phyloP scores from a whole-genome alignment of 768 basidiomycete genomes.

The Dictyophora rubrovolvata region DNA sequence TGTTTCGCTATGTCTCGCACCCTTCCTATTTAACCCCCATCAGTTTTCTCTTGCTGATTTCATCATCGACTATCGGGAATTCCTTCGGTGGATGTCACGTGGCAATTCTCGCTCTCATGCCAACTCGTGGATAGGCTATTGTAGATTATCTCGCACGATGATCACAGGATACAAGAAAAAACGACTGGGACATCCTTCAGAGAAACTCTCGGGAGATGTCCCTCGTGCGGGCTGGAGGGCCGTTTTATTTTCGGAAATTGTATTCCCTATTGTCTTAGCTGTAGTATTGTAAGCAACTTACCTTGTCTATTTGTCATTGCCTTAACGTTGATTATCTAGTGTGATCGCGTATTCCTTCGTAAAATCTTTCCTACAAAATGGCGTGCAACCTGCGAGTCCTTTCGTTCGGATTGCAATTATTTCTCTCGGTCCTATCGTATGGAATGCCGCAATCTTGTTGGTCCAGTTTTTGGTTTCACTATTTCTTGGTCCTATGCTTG shows the following conservation, averaged over 20 bases:
- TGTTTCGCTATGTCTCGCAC: conserved; percentile 82
- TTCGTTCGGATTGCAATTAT: conserved; percentile 91
- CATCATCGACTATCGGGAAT: conserved; percentile 93
- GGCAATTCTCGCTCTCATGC: conserved; percentile 96
- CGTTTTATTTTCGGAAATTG: conserved; percentile 76
- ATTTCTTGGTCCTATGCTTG: conserved; percentile 87
- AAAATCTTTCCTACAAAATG: conserved; percentile 70
- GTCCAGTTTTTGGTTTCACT: conserved; percentile 84
- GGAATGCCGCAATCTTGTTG: conserved; percentile 83
- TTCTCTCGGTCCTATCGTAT: conserved; percentile 89
- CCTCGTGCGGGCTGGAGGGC: conserved; percentile 91
- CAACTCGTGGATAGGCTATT: conserved; percentile 99
- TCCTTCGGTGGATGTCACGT: conserved; percentile 97
- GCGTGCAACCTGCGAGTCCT: conserved; percentile 63
- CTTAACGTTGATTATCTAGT: conserved; percentile 26
- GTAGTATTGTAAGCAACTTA: conserved; percentile 60
- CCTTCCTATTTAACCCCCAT: conserved; percentile 99
- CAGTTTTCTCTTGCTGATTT: conserved; percentile 97
- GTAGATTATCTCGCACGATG: conserved; percentile 93
- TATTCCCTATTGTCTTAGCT: conserved; percentile 82
- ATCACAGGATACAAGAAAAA: conserved; percentile 99
- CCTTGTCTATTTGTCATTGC: conserved; percentile 37
- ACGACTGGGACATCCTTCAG: conserved; percentile 90
- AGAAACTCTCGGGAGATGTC: conserved; percentile 91
- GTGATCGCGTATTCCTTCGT: conserved; percentile 46